Evolutionary conservation across 2,329 filamentous ascomycete genomes (phyloP), one percentile per base, ranked within the genome.

Genomic region (Penicillium sclerotiorum): DNA sequence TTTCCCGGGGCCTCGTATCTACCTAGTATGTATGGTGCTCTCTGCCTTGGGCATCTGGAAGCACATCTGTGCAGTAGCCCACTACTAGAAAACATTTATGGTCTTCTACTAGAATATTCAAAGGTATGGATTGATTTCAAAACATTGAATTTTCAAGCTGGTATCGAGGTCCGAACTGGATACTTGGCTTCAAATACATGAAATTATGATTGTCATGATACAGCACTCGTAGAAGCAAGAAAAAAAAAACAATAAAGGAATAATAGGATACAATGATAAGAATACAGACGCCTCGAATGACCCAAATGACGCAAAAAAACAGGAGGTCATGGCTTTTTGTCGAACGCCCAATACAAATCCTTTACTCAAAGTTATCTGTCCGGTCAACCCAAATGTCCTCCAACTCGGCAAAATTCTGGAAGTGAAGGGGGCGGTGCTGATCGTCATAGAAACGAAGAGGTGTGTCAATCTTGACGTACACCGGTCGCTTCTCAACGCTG

Each of bases 361-460:
- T 49, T 59, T 82, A 97, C 62, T 90, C 93, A 77, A 99, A 95
- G 70, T 92, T 93, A 76, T 99, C 93, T 57, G 84, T 84, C 64
- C 91, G 81, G 72, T 99, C 94, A 39, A 96, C 92, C 84, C 92
- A 95, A 35, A 95, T 89, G 73, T 99, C 93, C 76, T 99, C 94
- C 69, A 99, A 74, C 77, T 99, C 93, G 1, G 92, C 90, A 75
- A 99, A 99, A 73, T 91, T 96, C 70, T 93, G 88, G 82, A 99
- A 99, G 76, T 99, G 94, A 48, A 96, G 77, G 13, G 93, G 92
- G 21, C 94, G 84, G 73, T 99, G 95, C 63, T 91, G 81, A 63
- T 92, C 91, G 67, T 88, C 92, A 75, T 99, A 99, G 75, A 96
- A 97, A 8, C 88, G 80, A 55, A 87, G 73, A 15, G 94, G 94